Conservation (phyloP, 352 stramenopile species). For the Paralagenidium karlingii region DNA sequence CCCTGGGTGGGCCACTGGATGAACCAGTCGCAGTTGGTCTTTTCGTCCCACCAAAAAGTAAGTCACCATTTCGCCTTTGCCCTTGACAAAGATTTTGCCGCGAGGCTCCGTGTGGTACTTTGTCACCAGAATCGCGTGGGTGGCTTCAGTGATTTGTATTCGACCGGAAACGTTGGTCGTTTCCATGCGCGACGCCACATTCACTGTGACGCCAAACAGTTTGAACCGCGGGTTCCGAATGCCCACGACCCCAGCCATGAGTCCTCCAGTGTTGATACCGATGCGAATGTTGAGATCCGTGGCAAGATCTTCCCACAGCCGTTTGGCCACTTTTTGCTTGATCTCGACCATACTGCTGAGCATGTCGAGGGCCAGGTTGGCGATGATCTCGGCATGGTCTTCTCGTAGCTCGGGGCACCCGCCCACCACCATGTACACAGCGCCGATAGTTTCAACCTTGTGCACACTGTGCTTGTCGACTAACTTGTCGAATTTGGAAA, state of each 20-base stretch:
- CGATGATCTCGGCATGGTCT: constrained; percentile 71
- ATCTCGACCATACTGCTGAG: constrained; percentile 68
- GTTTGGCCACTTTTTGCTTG: constrained; percentile 50
- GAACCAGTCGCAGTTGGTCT: neutral
- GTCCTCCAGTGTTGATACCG: constrained; percentile 68
- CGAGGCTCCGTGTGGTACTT: constrained; percentile 56
- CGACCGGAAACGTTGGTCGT: constrained; percentile 64
- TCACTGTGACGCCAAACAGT: constrained; percentile 80
- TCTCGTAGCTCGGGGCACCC: constrained; percentile 53
- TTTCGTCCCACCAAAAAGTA: constrained; percentile 59
- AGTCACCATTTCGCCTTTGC: constrained; percentile 70
- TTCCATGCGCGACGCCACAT: constrained; percentile 78
- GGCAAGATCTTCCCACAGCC: constrained; percentile 51
- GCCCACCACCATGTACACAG: constrained; percentile 83
- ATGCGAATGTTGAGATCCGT: constrained; percentile 77
- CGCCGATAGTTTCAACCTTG: constrained; percentile 86
- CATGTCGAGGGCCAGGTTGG: constrained; percentile 48
- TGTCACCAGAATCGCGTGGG: constrained; percentile 44
- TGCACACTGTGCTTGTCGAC: constrained; percentile 80
- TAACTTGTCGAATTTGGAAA: constrained; percentile 84
- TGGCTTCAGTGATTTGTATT: constrained; percentile 73
- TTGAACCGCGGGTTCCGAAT: constrained; percentile 80
- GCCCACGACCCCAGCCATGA: constrained; percentile 81
- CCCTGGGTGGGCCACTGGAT: neutral
- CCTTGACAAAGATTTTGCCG: constrained; percentile 74